phyloP scores from a whole-genome alignment of 176 grass and related monocot genomes.

The Chrysopogon serrulatus region DNA sequence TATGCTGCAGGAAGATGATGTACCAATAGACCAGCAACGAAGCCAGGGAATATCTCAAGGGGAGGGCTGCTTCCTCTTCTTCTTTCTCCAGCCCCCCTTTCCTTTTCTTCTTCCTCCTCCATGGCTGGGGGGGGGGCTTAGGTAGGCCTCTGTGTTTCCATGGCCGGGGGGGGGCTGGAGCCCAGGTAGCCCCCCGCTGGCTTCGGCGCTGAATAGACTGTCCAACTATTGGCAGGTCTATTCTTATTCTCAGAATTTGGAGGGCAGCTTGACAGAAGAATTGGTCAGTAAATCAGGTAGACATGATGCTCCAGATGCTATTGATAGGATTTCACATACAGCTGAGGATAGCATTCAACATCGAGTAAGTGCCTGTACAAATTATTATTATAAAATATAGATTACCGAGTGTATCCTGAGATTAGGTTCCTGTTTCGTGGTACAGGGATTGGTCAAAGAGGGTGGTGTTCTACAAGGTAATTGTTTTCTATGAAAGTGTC shows the following conservation, averaged over 20 bases:
- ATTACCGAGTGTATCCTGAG: constrained; percentile 15
- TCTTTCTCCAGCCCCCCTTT: no score
- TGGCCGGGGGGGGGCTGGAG: no score
- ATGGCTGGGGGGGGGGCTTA: no score
- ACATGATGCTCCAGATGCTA: not conserved
- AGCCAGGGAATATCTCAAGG: no score
- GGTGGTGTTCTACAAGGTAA: constrained; percentile 38
- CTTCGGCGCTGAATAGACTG: no score
- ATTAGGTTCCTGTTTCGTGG: constrained; percentile 27
- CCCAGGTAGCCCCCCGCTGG: no score
- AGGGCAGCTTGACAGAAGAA: constrained; percentile 5
- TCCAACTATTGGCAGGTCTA: constrained; percentile 2
- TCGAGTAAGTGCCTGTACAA: constrained; percentile 30
- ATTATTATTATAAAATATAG: constrained; percentile 16
- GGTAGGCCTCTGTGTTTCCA: no score
- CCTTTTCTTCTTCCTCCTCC: no score
- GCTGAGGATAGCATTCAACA: constrained; percentile 20
- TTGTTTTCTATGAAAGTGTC: constrained; percentile 9
- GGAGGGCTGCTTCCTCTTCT: no score
- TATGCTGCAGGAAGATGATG: constrained; percentile 38
- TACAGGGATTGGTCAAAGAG: constrained; percentile 28
- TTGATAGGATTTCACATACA: constrained; percentile 10
- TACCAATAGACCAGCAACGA: no score
- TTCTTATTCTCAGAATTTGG: constrained; percentile 21
- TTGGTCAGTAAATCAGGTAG: constrained; percentile 8